Percentiles rank a stretch among this genome's conserved stretches.
These are phyloP conservation scores for Aspergillus floridensis DNA, from an alignment of 2,329 filamentous ascomycete species.

Conservation along the genomic window DNA sequence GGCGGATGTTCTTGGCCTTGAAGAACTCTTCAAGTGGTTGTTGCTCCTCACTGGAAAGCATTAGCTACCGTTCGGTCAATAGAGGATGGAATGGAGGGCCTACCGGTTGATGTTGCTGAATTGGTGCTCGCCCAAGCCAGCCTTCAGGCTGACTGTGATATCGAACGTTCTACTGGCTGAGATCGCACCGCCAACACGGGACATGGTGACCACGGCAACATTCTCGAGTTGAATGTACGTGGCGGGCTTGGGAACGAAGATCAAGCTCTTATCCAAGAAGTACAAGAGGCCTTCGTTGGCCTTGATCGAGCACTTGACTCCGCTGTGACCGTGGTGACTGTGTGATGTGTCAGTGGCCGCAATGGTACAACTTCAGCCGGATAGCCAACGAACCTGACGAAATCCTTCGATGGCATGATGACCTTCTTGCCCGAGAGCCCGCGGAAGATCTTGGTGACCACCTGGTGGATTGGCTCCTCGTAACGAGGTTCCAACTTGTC, in stretches of 20 bases:
- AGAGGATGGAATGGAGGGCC: background rate
- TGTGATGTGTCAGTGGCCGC: conserved; percentile 4
- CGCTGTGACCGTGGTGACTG: conserved; percentile 83
- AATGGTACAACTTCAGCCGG: background rate
- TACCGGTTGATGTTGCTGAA: conserved; percentile 98
- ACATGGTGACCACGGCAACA: conserved; percentile 88
- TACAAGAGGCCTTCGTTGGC: conserved; percentile 97
- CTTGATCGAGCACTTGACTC: conserved; percentile 99
- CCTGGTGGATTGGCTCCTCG: conserved; percentile 87
- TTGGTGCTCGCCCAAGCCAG: conserved; percentile 80
- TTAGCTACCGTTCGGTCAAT: conserved; percentile 19
- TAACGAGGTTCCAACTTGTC: conserved; percentile 86
- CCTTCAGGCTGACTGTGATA: conserved; percentile 89
- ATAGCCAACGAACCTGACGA: conserved; percentile 62
- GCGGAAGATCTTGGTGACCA: conserved; percentile 92
- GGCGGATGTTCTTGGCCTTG: conserved; percentile 88
- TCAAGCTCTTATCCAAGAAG: conserved; percentile 96
- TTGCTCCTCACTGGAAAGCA: conserved; percentile 69
- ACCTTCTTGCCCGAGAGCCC: conserved; percentile 94
- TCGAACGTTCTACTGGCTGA: conserved; percentile 95
- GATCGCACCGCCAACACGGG: conserved; percentile 87
- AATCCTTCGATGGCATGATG: conserved; percentile 89
- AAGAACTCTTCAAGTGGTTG: conserved; percentile 96
- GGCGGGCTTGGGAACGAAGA: conserved; percentile 97
- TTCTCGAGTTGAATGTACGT: conserved; percentile 97